A percentile compares a stretch with the other conserved stretches of the same genome.
Conservation (phyloP, 1,139 yeast genomes). For the Zygoascus hellenicus region DNA sequence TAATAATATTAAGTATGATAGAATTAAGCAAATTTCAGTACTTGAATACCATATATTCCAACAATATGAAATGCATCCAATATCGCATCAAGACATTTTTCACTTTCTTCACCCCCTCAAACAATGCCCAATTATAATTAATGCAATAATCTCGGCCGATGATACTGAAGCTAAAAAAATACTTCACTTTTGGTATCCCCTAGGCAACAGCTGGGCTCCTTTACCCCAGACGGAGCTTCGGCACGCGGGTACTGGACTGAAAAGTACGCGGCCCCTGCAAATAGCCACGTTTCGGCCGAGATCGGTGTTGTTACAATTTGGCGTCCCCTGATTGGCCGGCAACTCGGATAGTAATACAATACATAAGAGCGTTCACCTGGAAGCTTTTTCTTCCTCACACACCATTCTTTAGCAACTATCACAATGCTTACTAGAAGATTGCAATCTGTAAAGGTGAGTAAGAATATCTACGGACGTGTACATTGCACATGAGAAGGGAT, state of each 20-base stretch:
- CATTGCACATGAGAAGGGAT: too few relatives aligned
- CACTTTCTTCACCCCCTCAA: too few relatives aligned
- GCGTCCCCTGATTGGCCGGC: slow-evolving; percentile 5
- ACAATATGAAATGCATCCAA: too few relatives aligned
- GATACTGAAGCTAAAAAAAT: too few relatives aligned
- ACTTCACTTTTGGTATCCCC: too few relatives aligned
- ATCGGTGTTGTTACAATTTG: slow-evolving; percentile 1
- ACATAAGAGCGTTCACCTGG: slow-evolving; percentile 4
- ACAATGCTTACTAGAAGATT: slow-evolving; percentile 13
- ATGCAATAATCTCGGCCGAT: too few relatives aligned
- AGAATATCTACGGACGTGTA: not conserved
- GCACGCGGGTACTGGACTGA: not conserved
- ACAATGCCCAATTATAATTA: too few relatives aligned
- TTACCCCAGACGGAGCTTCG: too few relatives aligned
- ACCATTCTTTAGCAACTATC: not conserved
- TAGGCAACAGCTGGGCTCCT: too few relatives aligned
- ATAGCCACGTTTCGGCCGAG: slow-evolving; percentile 1
- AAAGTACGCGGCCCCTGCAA: not conserved
- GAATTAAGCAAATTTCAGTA: not conserved
- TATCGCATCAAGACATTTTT: too few relatives aligned
- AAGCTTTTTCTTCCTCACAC: slow-evolving; percentile 2
- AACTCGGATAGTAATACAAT: not conserved
- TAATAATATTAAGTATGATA: not conserved
- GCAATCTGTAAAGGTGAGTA: slow-evolving; percentile 10
- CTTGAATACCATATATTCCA: not conserved